Percentiles rank a stretch among this genome's conserved stretches.
phyloP scores from a whole-genome alignment of 176 grass and related monocot genomes.

The Secale cereale region DNA sequence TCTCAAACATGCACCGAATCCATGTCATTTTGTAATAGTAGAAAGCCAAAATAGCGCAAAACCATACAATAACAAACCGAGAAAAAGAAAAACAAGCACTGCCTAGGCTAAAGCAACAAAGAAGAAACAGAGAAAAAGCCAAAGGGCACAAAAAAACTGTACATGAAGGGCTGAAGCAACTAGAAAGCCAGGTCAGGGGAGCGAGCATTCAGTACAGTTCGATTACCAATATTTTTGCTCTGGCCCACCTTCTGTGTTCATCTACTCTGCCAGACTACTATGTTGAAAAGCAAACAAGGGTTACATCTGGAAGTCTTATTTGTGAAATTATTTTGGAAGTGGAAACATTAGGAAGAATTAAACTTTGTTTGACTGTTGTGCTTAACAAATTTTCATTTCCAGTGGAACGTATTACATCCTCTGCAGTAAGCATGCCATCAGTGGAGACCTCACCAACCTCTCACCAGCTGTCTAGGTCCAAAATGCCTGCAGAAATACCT shows the following conservation, averaged over 20 bases:
- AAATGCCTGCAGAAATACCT: constrained; percentile 33
- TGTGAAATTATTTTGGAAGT: neutral
- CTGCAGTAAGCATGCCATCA: constrained; percentile 26
- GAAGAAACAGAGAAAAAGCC: too few species aligned
- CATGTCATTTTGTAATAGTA: too few species aligned
- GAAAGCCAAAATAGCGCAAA: too few species aligned
- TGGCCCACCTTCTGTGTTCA: neutral
- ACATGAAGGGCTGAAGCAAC: neutral
- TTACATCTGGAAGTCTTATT: neutral
- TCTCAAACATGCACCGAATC: too few species aligned
- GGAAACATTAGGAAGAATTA: neutral
- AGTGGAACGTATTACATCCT: constrained; percentile 30
- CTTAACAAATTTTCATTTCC: neutral
- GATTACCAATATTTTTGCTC: too few species aligned
- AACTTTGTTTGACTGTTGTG: neutral
- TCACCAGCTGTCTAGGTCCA: constrained; percentile 35
- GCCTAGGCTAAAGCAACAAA: too few species aligned
- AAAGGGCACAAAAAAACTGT: neutral
- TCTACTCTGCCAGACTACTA: neutral
- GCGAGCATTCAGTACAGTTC: too few species aligned
- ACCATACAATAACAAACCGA: too few species aligned
- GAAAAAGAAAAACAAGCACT: too few species aligned
- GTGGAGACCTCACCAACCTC: constrained; percentile 17
- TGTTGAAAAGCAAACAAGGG: neutral
- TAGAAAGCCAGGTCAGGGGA: neutral